Base-by-base conservation (phyloP, 805 yeast species). In the Candida berthetii region DNA sequence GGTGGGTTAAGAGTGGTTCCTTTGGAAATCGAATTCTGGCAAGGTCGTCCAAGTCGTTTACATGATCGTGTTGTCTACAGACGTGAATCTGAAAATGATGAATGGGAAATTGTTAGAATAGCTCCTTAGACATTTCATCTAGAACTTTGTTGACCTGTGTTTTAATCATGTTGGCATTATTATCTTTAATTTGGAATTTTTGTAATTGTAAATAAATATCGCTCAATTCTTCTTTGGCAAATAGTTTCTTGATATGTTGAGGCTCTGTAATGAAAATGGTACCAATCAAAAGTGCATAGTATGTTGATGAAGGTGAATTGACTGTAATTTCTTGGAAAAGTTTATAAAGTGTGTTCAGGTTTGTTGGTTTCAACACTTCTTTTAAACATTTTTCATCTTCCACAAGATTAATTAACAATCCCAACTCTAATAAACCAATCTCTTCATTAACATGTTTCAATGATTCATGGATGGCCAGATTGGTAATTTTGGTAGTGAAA, bases 21-120 rank as follows among this genome's bases (percentile, higher is more conserved):
- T 5, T 65, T 86, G 36, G 96, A 88, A 57, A 75, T 91, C 49
- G 99, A 93, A 65, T 93, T 91, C 58, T 93, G 98, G 97, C 99
- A 93, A 66, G 99, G 99, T 15, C 79, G 99, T 48, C 71, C 75
- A 45, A 82, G 86, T 56, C 76, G 99, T 60, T 69, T 91, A 39
- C 99, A 93, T 61, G 99, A 93, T 62, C 76, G 99, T 52, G 69
- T 90, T 39, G 77, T 81, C 13, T 90, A 74, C 63, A 72, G 75
- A 46, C 72, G 95, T 59, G 77, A 74, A 19, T 49, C 59, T 8
- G 73, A 66, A 15, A 69, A 65, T 13, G 68, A 61, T 1, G 64
- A 69, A 27, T 90, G 95, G 95, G 62, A 71, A 38, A 53, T 83
- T 25, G 64, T 69, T 31, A 76, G 96, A 62, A 65, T 88, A 33